These are phyloP conservation scores for Diplocarpon mali DNA, from an alignment of 2,329 filamentous ascomycete genomes.

Conservation along the genomic window DNA sequence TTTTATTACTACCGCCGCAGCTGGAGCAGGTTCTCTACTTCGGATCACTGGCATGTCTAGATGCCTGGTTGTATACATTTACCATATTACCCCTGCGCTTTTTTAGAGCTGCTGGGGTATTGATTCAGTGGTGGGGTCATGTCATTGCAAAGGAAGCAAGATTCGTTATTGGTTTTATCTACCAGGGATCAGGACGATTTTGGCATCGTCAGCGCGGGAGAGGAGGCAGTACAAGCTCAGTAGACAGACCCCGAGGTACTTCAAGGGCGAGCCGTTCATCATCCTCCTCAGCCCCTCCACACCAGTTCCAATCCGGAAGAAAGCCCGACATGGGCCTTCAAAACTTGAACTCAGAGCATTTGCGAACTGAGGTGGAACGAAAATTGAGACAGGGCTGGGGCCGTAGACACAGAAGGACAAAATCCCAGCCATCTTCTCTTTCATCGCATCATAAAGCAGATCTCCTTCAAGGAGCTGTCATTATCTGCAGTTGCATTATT, in stretches of 20 bases:
- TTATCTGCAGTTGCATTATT: conserved; percentile 73
- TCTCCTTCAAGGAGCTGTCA: conserved; percentile 78
- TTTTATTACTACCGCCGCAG: conserved; percentile 68
- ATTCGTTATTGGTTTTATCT: conserved; percentile 67
- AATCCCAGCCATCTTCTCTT: conserved; percentile 75
- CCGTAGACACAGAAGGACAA: conserved; percentile 56
- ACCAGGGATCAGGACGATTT: conserved; percentile 66
- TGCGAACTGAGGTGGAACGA: conserved; percentile 18
- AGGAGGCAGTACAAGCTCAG: conserved; percentile 28
- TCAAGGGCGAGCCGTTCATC: conserved; percentile 20
- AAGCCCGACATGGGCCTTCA: conserved; percentile 9
- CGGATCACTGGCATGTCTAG: conserved; percentile 80
- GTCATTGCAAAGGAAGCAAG: conserved; percentile 59
- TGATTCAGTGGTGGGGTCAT: conserved; percentile 68
- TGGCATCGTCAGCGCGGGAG: conserved; percentile 49
- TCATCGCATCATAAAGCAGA: conserved; percentile 91
- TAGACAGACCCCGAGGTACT: conserved; percentile 21
- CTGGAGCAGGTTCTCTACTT: conserved; percentile 81
- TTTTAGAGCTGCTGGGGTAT: conserved; percentile 63
- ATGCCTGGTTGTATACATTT: conserved; percentile 94
- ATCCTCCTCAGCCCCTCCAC: conserved; percentile 20
- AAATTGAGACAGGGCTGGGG: conserved; percentile 24
- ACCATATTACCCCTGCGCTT: conserved; percentile 91
- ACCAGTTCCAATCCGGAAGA: conserved; percentile 16
- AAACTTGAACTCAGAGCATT: conserved; percentile 11